Conservation (phyloP, 805 yeast genomes). For the Maudiozyma barnettii region DNA sequence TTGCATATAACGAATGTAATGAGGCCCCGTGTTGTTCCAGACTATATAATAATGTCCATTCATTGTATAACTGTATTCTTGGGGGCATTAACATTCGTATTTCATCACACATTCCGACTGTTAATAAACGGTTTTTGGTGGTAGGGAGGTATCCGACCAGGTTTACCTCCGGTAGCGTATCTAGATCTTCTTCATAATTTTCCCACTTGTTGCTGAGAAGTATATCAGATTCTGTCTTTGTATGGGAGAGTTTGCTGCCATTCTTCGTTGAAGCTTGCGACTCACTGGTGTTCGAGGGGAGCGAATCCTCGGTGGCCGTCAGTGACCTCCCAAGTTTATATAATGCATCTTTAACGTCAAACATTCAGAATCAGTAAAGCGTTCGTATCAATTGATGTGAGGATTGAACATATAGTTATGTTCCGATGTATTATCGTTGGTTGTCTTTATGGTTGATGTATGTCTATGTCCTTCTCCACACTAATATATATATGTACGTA, state of each 20-base stretch:
- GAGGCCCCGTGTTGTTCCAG: slow-evolving; percentile 90
- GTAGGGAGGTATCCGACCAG: slow-evolving; percentile 51
- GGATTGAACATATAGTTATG: too few species aligned
- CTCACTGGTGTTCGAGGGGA: not conserved
- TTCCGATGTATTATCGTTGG: too few species aligned
- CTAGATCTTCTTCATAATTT: slow-evolving; percentile 10
- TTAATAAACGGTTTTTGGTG: slow-evolving; percentile 52
- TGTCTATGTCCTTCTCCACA: too few species aligned
- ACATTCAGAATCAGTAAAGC: slow-evolving; percentile 6
- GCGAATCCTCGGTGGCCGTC: slow-evolving; percentile 5
- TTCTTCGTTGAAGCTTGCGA: not conserved
- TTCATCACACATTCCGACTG: slow-evolving; percentile 60
- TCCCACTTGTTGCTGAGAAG: not conserved
- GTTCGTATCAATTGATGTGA: too few species aligned
- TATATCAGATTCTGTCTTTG: not conserved
- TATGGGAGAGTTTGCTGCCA: not conserved
- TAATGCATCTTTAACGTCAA: slow-evolving; percentile 14
- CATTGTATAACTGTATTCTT: slow-evolving; percentile 63
- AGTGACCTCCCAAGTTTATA: slow-evolving; percentile 10
- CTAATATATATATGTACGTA: too few species aligned
- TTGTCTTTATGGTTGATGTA: too few species aligned
- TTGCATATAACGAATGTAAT: slow-evolving; percentile 61
- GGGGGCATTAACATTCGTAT: slow-evolving; percentile 67
- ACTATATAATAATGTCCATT: slow-evolving; percentile 75
- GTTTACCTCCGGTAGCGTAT: slow-evolving; percentile 45